Percentiles rank a stretch among this genome's conserved stretches.
These are phyloP conservation scores for Sphaerulina populicola DNA, from an alignment of 2,329 filamentous ascomycete genomes.

Conservation along the genomic window DNA sequence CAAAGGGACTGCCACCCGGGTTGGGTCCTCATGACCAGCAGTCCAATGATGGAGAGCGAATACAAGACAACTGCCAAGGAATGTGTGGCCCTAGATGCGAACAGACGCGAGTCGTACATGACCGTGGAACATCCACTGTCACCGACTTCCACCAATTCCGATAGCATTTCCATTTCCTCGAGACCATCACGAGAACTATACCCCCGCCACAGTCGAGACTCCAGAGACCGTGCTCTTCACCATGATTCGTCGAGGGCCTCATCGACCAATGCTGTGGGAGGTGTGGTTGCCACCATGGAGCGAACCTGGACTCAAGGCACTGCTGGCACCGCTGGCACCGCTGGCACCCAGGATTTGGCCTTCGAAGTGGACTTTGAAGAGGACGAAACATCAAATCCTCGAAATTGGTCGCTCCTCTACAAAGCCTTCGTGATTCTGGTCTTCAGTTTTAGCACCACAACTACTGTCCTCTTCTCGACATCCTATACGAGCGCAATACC, in stretches of 20 bases:
- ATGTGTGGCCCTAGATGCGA: background rate
- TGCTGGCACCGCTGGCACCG: conserved; percentile 19
- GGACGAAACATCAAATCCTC: conserved; percentile 55
- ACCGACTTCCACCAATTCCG: conserved; percentile 21
- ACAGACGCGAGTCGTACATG: conserved; percentile 22
- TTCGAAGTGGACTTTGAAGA: conserved; percentile 68
- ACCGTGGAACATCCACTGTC: conserved; percentile 24
- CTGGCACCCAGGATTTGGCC: conserved; percentile 39
- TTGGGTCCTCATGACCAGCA: background rate
- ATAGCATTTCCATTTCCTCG: conserved; percentile 21
- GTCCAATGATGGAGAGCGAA: conserved; percentile 13
- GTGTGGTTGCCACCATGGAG: conserved; percentile 20
- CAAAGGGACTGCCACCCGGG: too few relatives aligned
- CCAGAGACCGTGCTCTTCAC: conserved; percentile 19
- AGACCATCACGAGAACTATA: conserved; percentile 10
- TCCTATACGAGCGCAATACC: conserved; percentile 66
- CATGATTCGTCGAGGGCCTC: conserved; percentile 26
- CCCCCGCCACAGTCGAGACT: conserved; percentile 21
- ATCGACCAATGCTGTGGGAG: conserved; percentile 27
- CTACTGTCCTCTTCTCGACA: conserved; percentile 61
- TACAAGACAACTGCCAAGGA: conserved; percentile 6
- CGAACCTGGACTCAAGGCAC: conserved; percentile 19
- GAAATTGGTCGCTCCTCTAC: conserved; percentile 57
- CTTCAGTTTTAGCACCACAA: conserved; percentile 51
- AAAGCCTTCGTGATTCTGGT: conserved; percentile 49